Evolutionary conservation across 23 red algal genomes (phyloP).

Genomic region (Chondrus crispus): DNA sequence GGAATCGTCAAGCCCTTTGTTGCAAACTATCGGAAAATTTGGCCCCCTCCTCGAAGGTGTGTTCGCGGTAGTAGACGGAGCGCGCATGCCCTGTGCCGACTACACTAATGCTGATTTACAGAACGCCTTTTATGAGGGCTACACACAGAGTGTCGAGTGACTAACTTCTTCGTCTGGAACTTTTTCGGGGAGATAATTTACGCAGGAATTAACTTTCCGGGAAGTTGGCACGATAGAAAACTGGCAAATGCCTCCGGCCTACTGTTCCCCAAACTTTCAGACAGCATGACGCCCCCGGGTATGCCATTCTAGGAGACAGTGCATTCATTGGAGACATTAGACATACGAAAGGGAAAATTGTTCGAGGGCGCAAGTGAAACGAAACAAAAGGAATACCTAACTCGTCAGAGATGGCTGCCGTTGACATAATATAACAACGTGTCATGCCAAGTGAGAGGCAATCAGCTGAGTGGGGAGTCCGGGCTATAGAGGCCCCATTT

Average conservation of each 20-base stretch:
- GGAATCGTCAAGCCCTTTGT: not conserved
- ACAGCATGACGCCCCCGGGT: not conserved
- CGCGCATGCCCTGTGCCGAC: not conserved
- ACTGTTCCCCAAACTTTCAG: not conserved
- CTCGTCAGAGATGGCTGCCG: not conserved
- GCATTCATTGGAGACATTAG: not conserved
- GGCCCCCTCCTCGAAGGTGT: not conserved
- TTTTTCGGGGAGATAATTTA: constrained; percentile 37
- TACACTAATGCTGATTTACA: not conserved
- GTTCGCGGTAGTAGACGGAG: constrained; percentile 1
- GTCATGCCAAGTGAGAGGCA: not conserved
- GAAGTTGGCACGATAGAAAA: constrained; percentile 32
- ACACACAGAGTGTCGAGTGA: constrained; percentile 2
- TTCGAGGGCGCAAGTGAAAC: constrained; percentile 13
- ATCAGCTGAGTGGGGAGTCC: not conserved
- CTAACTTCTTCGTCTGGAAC: constrained; percentile 28
- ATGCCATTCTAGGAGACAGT: constrained; percentile 3
- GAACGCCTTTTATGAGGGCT: constrained; percentile 3
- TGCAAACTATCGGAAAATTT: not conserved
- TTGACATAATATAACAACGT: constrained; percentile 8
- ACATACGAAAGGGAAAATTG: not conserved
- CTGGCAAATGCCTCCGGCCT: not conserved
- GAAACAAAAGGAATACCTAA: not conserved
- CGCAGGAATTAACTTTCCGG: not conserved
- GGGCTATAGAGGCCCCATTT: not conserved